Base-by-base conservation (phyloP, 2,329 filamentous ascomycete species). In the Aspergillus puulaauensis region DNA sequence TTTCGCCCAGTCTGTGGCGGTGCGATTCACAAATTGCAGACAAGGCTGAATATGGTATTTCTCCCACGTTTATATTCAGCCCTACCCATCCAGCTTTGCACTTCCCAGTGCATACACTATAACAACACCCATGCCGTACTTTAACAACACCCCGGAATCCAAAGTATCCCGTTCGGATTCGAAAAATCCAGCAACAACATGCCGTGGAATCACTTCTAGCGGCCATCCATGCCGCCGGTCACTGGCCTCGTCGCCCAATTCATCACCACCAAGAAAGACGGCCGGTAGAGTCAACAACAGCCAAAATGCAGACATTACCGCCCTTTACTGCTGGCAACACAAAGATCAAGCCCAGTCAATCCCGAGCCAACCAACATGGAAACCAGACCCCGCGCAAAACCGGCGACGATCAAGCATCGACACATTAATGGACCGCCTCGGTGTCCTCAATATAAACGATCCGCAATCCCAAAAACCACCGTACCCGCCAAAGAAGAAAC, bases 261-360 rank as follows among this genome's bases (percentile, higher is more conserved):
- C 67, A 6, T 62, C 63, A 3, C 58, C 64, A 23, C 58, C 61
- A 48, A 53, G 61, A 66, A 73, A 59, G 66, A 58, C 52, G 71
- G 69, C 66, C 59, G 61, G 39, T 54, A 62, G 59, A 54, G 70
- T 24, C 54, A 65, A 52, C n/a, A n/a, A n/a, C 27, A 14, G 15
- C 17, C 48, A 68, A 45, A 61, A 64, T 27, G 64, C 61, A 58
- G 71, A 68, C 57, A 70, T 66, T 39, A 67, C 64, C 43, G 73
- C 60, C 62, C 83, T 88, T 50, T 97, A 92, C 77, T 98, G 93
- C 80, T 96, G 90, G 89, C 92, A 97, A 73, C 95, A 99, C 78
- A 93, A 90, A 71, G 91, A 95, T 57, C 95, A 99, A 74, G 91
- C 91, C 3, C 71, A 19, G 7, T 54, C 62, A 33, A 45, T 54